Percentiles rank a stretch among this genome's conserved stretches.
Conservation (phyloP, 768 basidiomycete species). For the Auriscalpium orientale region DNA sequence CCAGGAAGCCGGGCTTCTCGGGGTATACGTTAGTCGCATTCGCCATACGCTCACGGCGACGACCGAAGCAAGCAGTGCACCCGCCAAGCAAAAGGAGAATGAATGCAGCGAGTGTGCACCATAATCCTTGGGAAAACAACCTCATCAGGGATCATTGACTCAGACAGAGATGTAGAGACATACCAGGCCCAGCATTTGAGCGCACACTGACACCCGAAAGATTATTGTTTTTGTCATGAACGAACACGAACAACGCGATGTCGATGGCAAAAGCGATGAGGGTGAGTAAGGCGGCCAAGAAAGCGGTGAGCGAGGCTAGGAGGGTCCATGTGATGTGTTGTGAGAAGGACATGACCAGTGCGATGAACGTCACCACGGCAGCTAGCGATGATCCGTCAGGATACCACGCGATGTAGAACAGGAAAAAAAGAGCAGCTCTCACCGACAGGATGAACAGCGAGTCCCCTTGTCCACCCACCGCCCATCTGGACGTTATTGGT, state of each 20-base stretch:
- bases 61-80: conserved; percentile 5
- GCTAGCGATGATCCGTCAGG: conserved; percentile 22
- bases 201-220: conserved; percentile 35
- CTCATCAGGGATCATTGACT: not conserved
- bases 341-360: conserved; percentile 55
- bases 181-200: conserved; percentile 61
- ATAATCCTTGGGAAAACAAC: conserved; percentile 4
- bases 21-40: conserved; percentile 2
- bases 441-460: conserved; percentile 74
- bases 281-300: conserved; percentile 61
- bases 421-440: not conserved
- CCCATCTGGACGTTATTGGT: conserved; percentile 35
- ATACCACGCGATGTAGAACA: not conserved
- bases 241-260: conserved; percentile 60
- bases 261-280: conserved; percentile 72
- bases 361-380: conserved; percentile 51
- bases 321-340: conserved; percentile 41
- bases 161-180: conserved; percentile 12
- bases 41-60: conserved; percentile 12
- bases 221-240: conserved; percentile 49
- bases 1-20: conserved; percentile 4
- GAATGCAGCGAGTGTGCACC: conserved; percentile 10
- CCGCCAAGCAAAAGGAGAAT: conserved; percentile 10
- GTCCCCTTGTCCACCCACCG: conserved; percentile 62
- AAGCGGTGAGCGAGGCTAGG: conserved; percentile 42